Conservation (phyloP, 2,329 filamentous ascomycete genomes). For the Xylariaceae sp. region DNA sequence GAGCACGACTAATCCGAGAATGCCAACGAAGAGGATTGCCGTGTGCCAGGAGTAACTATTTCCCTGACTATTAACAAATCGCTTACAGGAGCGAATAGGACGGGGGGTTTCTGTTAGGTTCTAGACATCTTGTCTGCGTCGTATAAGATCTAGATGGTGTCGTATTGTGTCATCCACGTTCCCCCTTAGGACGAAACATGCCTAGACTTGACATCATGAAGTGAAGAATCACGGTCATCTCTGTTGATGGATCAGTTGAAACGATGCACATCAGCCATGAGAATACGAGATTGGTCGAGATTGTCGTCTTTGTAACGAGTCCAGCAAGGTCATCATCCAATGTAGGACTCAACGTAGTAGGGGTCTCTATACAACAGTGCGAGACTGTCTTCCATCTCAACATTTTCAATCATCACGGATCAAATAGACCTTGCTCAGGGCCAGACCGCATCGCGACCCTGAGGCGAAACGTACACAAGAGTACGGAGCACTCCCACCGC, state of each 20-base stretch:
- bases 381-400: conserved; percentile 13
- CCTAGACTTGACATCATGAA: conserved; percentile 27
- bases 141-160: conserved; percentile 11
- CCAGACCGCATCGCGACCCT: not conserved
- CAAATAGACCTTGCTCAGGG: not conserved
- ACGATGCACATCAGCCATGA: conserved; percentile 1
- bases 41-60: conserved; percentile 4
- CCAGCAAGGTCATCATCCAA: conserved; percentile 25
- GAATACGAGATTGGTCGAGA: not conserved
- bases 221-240: conserved; percentile 27
- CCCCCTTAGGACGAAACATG: conserved; percentile 25
- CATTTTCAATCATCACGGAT: no score
- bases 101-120: conserved; percentile 27
- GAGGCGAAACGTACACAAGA: conserved; percentile 21
- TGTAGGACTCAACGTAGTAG: conserved; percentile 24
- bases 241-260: conserved; percentile 20
- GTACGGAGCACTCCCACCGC: conserved; percentile 20
- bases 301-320: conserved; percentile 26
- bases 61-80: conserved; percentile 23
- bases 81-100: conserved; percentile 28
- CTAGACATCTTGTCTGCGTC: conserved; percentile 23
- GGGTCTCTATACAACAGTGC: conserved; percentile 26
- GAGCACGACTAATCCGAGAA: conserved; percentile 26
- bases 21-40: conserved; percentile 27
- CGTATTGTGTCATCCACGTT: conserved; percentile 16